Percentiles rank a stretch among this genome's conserved stretches.
Conservation (phyloP, 768 basidiomycete genomes). For the Naganishia randhawae region DNA sequence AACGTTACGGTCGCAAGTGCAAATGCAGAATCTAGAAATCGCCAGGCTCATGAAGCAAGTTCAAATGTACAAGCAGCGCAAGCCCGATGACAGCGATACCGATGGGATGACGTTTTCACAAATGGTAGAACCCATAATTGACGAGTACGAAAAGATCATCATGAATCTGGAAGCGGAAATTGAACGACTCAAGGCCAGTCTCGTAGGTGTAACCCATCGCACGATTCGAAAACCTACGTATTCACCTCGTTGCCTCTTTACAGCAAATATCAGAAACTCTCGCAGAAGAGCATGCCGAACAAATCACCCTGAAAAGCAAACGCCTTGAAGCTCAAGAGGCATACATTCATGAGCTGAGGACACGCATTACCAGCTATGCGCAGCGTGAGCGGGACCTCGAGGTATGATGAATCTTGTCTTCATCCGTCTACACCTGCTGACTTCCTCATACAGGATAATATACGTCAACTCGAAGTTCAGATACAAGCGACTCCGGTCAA, state of each 20-base stretch:
- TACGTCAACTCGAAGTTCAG: slow-evolving; percentile 9
- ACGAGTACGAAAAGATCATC: slow-evolving; percentile 98
- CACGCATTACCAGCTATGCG: neutral
- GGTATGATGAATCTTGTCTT: slow-evolving; percentile 17
- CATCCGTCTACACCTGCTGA: slow-evolving; percentile 30
- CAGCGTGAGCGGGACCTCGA: slow-evolving; percentile 53
- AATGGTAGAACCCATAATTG: slow-evolving; percentile 87
- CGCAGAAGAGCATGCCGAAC: slow-evolving; percentile 55
- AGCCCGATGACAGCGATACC: neutral
- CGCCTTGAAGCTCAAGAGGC: slow-evolving; percentile 84
- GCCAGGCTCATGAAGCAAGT: slow-evolving; percentile 43
- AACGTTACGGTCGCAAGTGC: slow-evolving; percentile 42
- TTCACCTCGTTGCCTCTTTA: neutral
- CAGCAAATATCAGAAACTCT: slow-evolving; percentile 61
- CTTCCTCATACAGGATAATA: slow-evolving; percentile 56
- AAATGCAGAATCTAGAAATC: slow-evolving; percentile 42
- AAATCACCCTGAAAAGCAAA: slow-evolving; percentile 62
- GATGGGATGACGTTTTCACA: slow-evolving; percentile 49
- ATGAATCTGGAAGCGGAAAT: slow-evolving; percentile 89
- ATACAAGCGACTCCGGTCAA: neutral
- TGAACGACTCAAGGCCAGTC: slow-evolving; percentile 75
- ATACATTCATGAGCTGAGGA: slow-evolving; percentile 64
- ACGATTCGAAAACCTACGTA: neutral
- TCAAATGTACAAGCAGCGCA: slow-evolving; percentile 17
- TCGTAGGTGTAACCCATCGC: slow-evolving; percentile 49